Percentiles rank a stretch among this genome's conserved stretches.
Evolutionary conservation across 805 yeast genomes (phyloP).

Genomic region (Monosporozyma solicola): DNA sequence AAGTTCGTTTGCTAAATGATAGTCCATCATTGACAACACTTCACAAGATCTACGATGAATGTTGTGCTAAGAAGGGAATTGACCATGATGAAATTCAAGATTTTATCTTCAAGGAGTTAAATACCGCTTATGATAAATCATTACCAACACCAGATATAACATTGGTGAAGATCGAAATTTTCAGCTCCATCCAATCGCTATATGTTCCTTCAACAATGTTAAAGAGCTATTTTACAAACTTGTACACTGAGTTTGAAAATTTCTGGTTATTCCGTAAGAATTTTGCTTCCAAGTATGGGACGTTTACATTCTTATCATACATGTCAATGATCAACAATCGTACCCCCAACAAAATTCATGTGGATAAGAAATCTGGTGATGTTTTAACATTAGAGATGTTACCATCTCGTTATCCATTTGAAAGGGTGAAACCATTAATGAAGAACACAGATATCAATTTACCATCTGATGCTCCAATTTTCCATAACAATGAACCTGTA

Average conservation of each 20-base stretch:
- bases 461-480: conserved; percentile 56
- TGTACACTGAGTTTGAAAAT: conserved; percentile 76
- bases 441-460: conserved; percentile 31
- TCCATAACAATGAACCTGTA: conserved; percentile 84
- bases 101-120: conserved; percentile 72
- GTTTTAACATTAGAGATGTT: conserved; percentile 94
- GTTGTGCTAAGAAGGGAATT: conserved; percentile 62
- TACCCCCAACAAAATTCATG: conserved; percentile 86
- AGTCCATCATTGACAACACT: conserved; percentile 60
- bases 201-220: conserved; percentile 79
- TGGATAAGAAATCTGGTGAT: conserved; percentile 72
- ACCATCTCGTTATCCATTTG: conserved; percentile 66
- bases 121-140: conserved; percentile 89
- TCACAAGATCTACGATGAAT: conserved; percentile 80
- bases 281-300: conserved; percentile 89
- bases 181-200: conserved; percentile 80
- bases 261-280: conserved; percentile 97
- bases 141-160: conserved; percentile 87
- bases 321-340: conserved; percentile 91
- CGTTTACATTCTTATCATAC: conserved; percentile 84
- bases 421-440: conserved; percentile 33
- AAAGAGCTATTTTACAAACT: conserved; percentile 62
- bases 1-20: conserved; percentile 85
- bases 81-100: conserved; percentile 86
- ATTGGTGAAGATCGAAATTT: conserved; percentile 82